Evolutionary conservation across 1,284 basidiomycete genomes (phyloP).

Genomic region (Moniliophthora roreri): DNA sequence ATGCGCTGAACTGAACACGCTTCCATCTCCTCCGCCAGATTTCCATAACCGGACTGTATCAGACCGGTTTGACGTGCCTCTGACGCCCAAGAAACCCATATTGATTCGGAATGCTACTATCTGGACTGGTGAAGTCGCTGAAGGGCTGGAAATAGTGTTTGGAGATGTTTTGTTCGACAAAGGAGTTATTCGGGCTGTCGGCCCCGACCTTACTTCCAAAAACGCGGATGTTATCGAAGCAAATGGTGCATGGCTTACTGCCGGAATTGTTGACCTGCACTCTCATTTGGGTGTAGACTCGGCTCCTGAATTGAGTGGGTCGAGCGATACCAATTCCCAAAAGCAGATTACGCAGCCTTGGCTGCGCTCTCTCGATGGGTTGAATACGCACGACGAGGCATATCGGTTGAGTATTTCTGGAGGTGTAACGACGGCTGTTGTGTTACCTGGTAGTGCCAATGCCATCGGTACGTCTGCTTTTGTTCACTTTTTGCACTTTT

Average conservation of each 20-base stretch:
- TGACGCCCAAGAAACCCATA: constrained; percentile 55
- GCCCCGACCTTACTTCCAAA: constrained; percentile 17
- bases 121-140: constrained; percentile 70
- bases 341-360: constrained; percentile 25
- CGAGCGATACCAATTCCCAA: constrained; percentile 49
- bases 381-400: constrained; percentile 51
- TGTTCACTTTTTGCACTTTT: neutral
- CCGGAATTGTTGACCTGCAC: constrained; percentile 72
- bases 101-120: constrained; percentile 75
- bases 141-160: constrained; percentile 58
- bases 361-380: constrained; percentile 35
- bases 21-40: constrained; percentile 41
- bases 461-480: constrained; percentile 45
- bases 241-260: constrained; percentile 60
- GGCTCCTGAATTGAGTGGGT: constrained; percentile 51
- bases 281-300: constrained; percentile 73
- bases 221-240: constrained; percentile 37
- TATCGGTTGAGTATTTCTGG: constrained; percentile 45
- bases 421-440: constrained; percentile 44
- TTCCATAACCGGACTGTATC: constrained; percentile 53
- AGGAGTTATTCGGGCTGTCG: constrained; percentile 52
- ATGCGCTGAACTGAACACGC: constrained; percentile 36
- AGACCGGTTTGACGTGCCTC: constrained; percentile 63
- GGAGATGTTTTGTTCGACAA: constrained; percentile 57
- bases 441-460: constrained; percentile 54